A percentile compares a stretch with the other conserved stretches of the same genome.
phyloP scores from a whole-genome alignment of 352 stramenopile genomes.

The Pythium myriotylum region DNA sequence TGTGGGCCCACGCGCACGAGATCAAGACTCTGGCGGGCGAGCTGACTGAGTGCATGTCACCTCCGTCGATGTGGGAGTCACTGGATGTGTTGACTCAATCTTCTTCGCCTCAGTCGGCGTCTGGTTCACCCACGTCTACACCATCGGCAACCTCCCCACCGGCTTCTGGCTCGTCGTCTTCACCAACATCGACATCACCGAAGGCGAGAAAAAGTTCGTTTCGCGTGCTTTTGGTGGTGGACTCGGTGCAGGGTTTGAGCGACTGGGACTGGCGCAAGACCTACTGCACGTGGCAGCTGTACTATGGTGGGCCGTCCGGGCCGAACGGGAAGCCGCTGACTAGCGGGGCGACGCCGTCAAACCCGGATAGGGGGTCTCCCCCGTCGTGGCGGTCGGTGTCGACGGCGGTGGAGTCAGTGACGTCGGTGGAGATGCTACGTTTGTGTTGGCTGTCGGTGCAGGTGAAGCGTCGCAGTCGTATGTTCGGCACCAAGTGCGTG shows the following conservation, averaged over 20 bases:
- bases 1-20: constrained; percentile 11
- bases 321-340: constrained; percentile 3
- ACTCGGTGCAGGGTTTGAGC: background rate
- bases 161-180: too few relatives aligned
- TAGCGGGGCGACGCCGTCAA: background rate
- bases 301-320: background rate
- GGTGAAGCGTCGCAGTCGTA: constrained; percentile 17
- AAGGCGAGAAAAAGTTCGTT: background rate
- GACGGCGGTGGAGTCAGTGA: background rate
- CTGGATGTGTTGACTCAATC: background rate
- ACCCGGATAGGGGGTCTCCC: background rate
- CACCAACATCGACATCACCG: too few relatives aligned
- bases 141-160: background rate
- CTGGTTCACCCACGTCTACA: background rate
- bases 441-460: constrained; percentile 6
- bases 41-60: background rate
- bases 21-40: background rate
- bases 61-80: background rate
- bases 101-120: background rate
- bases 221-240: background rate
- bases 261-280: constrained; percentile 16
- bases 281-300: constrained; percentile 13
- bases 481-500: constrained; percentile 15
- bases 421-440: constrained; percentile 10
- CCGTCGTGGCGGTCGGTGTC: constrained; percentile 1